phyloP scores from a whole-genome alignment of 225 moss, liverwort and hornwort genomes.

The Marchantia paleacea region DNA sequence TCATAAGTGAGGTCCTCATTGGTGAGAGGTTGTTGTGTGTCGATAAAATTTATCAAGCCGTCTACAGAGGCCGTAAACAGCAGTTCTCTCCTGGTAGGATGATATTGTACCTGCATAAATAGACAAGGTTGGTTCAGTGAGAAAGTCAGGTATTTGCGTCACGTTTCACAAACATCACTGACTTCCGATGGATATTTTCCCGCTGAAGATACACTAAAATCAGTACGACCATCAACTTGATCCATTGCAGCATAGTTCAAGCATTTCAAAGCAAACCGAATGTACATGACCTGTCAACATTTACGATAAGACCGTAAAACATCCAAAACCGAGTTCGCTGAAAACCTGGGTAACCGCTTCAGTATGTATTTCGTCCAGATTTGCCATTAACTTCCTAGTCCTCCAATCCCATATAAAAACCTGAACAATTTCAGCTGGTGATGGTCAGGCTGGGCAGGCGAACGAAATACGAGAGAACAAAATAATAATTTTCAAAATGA shows the following conservation, averaged over 20 bases:
- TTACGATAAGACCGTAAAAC: neutral
- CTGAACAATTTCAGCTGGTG: constrained; percentile 35
- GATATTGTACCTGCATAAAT: constrained; percentile 64
- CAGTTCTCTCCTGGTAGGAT: constrained; percentile 70
- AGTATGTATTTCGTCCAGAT: constrained; percentile 70
- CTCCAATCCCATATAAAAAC: constrained; percentile 90
- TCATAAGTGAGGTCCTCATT: constrained; percentile 46
- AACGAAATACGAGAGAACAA: neutral
- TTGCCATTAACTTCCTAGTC: constrained; percentile 56
- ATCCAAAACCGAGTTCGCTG: constrained; percentile 33
- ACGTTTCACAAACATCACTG: too few species aligned
- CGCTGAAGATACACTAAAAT: neutral
- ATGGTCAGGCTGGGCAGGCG: neutral
- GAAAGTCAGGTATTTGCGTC: neutral
- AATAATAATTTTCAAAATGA: neutral
- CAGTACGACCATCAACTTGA: neutral
- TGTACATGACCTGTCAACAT: neutral
- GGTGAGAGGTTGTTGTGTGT: constrained; percentile 55
- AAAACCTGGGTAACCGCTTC: constrained; percentile 97
- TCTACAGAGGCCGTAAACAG: constrained; percentile 88
- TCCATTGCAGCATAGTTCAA: neutral
- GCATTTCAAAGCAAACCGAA: neutral
- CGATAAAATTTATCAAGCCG: constrained; percentile 76
- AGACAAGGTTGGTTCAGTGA: neutral
- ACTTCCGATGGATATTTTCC: too few species aligned